Percentiles rank a stretch among this genome's conserved stretches.
phyloP scores from a whole-genome alignment of 2,329 filamentous ascomycete species.

The Coccinonectria pachysandricola region DNA sequence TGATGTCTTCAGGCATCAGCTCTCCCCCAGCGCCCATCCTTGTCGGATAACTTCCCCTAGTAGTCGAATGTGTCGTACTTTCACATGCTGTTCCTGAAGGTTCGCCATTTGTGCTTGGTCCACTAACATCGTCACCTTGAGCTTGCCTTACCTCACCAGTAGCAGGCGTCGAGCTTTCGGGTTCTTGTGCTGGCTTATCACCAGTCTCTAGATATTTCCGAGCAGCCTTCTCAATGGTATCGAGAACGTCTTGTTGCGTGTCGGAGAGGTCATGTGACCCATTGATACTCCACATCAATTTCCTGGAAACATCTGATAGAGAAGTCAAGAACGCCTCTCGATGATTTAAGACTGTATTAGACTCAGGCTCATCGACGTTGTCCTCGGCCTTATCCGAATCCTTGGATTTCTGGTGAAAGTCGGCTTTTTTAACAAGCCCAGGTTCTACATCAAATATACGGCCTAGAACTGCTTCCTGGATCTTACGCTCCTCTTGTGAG shows the following conservation, averaged over 20 bases:
- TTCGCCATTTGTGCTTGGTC: too few relatives aligned
- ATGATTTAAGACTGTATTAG: conserved; percentile 12
- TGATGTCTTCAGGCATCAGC: conserved; percentile 36
- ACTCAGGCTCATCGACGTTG: conserved; percentile 12
- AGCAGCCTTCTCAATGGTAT: conserved; percentile 40
- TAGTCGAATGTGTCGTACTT: too few relatives aligned
- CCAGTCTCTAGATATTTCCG: conserved; percentile 37
- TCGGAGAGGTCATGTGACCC: conserved; percentile 24
- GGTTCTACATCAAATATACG: conserved; percentile 43
- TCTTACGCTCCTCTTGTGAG: conserved; percentile 43
- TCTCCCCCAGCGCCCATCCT: too few relatives aligned
- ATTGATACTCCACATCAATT: conserved; percentile 32
- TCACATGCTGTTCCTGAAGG: too few relatives aligned
- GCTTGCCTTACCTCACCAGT: conserved; percentile 3
- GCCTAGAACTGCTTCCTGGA: conserved; percentile 42
- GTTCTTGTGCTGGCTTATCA: conserved; percentile 12
- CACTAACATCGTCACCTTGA: too few relatives aligned
- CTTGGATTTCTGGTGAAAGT: conserved; percentile 16
- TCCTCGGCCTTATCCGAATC: conserved; percentile 9
- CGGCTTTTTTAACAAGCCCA: conserved; percentile 25
- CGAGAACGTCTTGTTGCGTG: conserved; percentile 36
- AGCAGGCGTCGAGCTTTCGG: conserved; percentile 7
- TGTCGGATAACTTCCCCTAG: too few relatives aligned
- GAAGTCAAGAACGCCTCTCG: conserved; percentile 20
- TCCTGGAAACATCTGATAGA: conserved; percentile 31